Conservation (phyloP, 1,139 yeast species). For the Pichia sp. region DNA sequence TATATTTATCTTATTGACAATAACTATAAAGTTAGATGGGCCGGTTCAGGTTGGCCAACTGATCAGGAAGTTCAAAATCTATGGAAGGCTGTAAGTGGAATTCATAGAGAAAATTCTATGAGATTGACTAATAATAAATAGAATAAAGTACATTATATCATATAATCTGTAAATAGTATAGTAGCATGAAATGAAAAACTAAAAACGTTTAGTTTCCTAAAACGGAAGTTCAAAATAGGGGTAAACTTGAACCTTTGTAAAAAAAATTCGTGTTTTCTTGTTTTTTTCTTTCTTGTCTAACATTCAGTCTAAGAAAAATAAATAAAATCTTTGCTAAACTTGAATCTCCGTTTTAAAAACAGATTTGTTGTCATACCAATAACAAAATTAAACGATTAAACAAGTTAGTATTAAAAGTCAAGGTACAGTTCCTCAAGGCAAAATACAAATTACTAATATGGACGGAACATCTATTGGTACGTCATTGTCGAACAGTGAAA, state of each 20-base stretch:
- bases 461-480: conserved; percentile 4
- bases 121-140: conserved; percentile 4
- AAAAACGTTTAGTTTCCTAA: background rate
- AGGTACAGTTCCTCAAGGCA: background rate
- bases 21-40: conserved; percentile 80
- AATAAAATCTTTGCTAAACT: background rate
- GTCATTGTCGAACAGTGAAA: conserved; percentile 8
- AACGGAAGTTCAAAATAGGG: background rate
- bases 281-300: background rate
- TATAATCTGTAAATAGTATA: background rate
- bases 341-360: background rate
- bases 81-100: conserved; percentile 61
- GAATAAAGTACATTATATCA: background rate
- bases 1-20: conserved; percentile 74
- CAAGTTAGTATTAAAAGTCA: background rate
- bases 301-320: background rate
- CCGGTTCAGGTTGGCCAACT: conserved; percentile 75
- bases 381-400: background rate
- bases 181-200: background rate
- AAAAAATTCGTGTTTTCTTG: background rate
- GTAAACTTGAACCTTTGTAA: background rate
- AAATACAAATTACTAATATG: conserved; percentile 2
- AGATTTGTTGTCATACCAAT: background rate
- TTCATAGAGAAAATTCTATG: conserved; percentile 29
- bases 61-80: conserved; percentile 55